Conservation (phyloP, 192 early-diverging fungal genomes). For the Lobosporangium transversale region DNA sequence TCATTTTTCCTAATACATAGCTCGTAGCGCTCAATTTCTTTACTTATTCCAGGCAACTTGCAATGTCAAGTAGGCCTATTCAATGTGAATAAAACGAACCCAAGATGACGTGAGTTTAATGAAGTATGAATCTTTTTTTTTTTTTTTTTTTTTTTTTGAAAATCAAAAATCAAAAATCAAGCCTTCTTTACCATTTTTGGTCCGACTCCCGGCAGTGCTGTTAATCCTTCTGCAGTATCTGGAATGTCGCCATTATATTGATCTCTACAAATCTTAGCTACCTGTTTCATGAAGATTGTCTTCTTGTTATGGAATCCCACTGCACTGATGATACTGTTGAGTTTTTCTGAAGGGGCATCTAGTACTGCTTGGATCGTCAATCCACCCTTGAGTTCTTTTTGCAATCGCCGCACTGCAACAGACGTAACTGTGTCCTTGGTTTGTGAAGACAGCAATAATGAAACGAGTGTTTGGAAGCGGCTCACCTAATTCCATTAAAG, state of each 20-base stretch:
- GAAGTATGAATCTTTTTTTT: background rate
- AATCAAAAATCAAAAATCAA: too few relatives aligned
- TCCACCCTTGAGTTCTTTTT: slow-evolving; percentile 70
- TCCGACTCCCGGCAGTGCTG: slow-evolving; percentile 89
- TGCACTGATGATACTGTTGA: slow-evolving; percentile 78
- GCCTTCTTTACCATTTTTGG: slow-evolving; percentile 83
- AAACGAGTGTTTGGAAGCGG: slow-evolving; percentile 85
- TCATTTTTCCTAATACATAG: too few relatives aligned
- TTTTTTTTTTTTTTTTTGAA: background rate
- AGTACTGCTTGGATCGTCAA: slow-evolving; percentile 74
- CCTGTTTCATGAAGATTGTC: slow-evolving; percentile 81
- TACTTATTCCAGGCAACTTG: slow-evolving; percentile 86
- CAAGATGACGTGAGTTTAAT: background rate
- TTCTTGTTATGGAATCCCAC: slow-evolving; percentile 95
- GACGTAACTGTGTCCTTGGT: slow-evolving; percentile 93
- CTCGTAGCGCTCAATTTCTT: background rate
- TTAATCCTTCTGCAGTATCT: slow-evolving; percentile 76
- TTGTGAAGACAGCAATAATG: slow-evolving; percentile 92
- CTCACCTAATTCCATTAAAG: slow-evolving; percentile 66
- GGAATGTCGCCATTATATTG: slow-evolving; percentile 86
- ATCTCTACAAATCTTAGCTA: slow-evolving; percentile 77
- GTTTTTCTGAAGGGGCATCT: slow-evolving; percentile 62
- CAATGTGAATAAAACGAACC: background rate
- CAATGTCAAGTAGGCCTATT: slow-evolving; percentile 79
- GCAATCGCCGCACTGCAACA: slow-evolving; percentile 75